Evolutionary conservation across 257 asterid species (phyloP), one percentile per base, ranked within the genome.

Genomic region (Nicotiana otophora): DNA sequence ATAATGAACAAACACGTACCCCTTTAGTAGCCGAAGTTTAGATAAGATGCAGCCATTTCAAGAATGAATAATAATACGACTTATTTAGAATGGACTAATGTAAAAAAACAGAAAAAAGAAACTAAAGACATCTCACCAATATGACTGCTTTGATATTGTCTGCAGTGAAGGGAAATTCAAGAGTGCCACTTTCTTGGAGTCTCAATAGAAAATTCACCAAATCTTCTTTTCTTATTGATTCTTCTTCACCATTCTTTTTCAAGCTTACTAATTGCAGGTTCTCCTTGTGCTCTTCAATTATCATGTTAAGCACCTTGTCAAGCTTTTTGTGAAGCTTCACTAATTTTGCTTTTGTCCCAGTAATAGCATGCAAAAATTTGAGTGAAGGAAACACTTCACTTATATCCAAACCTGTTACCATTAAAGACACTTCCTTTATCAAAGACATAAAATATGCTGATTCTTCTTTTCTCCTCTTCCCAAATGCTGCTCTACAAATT

Each of bases 321-420:
- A 69, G 15, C 5, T 69, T n/a, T 39, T 39, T 39, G 57, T 69
- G 77, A 69, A 69, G 77, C 19, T 69, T 69, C 57, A 69, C 14
- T 69, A 69, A 10, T 69, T 69, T 69, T 69, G 28, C 33, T 5
- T 69, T 69, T 4, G 57, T 39, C 0, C 78, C 58, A n/a, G 33
- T 39, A 39, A 69, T 39, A 10, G 4, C 33, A 19, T 39, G 57
- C 3, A 69, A 8, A 2, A 69, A 39, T 26, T 69, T 69, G n/a
- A 69, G 57, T 5, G 78, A 69, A 69, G 78, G 78, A 69, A 69
- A 69, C 57, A 69, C 77, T 20, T 69, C 77, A 39, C 57, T 69
- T n/a, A 39, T 39, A 54, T 69, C 77, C 31, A 69, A 69, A 39
- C 78, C 78, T 42, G 78, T 42, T 20, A 20, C 0, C 78, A 70